Percentiles rank a stretch among this genome's conserved stretches.
These are phyloP conservation scores for Entoloma clypeatum DNA, from an alignment of 1,284 basidiomycete species.

Conservation along the genomic window DNA sequence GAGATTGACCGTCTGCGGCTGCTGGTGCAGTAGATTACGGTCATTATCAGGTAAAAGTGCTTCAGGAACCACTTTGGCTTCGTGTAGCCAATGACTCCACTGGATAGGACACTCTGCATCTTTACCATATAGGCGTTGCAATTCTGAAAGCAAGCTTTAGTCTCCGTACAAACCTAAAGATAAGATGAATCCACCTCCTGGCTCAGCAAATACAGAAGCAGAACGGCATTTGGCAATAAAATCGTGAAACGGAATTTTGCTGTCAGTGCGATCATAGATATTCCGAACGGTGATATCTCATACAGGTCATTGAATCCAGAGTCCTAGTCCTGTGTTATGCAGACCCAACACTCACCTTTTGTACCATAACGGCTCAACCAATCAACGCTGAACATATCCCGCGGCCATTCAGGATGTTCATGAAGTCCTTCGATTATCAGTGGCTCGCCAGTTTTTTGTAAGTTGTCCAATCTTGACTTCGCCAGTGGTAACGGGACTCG, in stretches of 20 bases:
- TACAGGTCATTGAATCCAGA: slow-evolving; percentile 2
- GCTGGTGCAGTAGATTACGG: slow-evolving; percentile 53
- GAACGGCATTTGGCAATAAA: slow-evolving; percentile 43
- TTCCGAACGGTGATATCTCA: slow-evolving; percentile 54
- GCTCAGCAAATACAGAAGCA: slow-evolving; percentile 29
- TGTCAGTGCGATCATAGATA: slow-evolving; percentile 47
- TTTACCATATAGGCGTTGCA: slow-evolving; percentile 65
- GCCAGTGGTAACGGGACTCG: slow-evolving; percentile 35
- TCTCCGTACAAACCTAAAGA: slow-evolving; percentile 1
- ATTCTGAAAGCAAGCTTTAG: slow-evolving; percentile 38
- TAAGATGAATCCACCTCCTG: slow-evolving; percentile 33
- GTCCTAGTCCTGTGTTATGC: background rate
- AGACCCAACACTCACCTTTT: slow-evolving; percentile 28
- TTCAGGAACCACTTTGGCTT: slow-evolving; percentile 43
- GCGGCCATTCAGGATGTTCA: slow-evolving; percentile 48
- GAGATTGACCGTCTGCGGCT: slow-evolving; percentile 42
- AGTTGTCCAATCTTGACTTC: slow-evolving; percentile 27
- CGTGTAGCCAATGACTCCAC: slow-evolving; percentile 60
- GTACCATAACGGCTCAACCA: slow-evolving; percentile 42
- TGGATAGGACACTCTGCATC: slow-evolving; percentile 60
- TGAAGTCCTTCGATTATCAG: slow-evolving; percentile 61
- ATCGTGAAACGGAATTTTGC: slow-evolving; percentile 37
- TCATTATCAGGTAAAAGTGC: slow-evolving; percentile 44
- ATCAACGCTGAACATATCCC: slow-evolving; percentile 48
- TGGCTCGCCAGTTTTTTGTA: slow-evolving; percentile 52